These are phyloP conservation scores for Phytophthora pluvialis DNA, from an alignment of 352 stramenopile species.

Conservation along the genomic window DNA sequence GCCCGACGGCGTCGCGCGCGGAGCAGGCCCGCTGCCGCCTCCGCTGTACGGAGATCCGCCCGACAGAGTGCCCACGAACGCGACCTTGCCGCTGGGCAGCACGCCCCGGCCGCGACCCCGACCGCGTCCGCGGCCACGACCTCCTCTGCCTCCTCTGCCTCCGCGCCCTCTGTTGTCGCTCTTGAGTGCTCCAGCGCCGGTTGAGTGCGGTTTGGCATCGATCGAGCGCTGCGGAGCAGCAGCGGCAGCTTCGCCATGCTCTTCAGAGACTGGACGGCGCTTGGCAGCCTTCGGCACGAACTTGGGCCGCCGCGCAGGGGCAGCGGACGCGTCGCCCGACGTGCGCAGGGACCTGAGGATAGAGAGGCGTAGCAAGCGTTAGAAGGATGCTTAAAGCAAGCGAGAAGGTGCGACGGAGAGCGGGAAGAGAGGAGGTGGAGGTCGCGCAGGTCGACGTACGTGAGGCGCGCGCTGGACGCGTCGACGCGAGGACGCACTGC, in stretches of 20 bases:
- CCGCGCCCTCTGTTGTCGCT: slow-evolving; percentile 43
- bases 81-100: slow-evolving; percentile 68
- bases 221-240: slow-evolving; percentile 8
- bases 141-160: slow-evolving; percentile 45
- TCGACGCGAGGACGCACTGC: slow-evolving; percentile 71
- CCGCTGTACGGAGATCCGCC: slow-evolving; percentile 78
- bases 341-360: slow-evolving; percentile 62
- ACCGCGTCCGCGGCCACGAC: slow-evolving; percentile 51
- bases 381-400: background rate
- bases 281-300: slow-evolving; percentile 82
- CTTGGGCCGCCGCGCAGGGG: slow-evolving; percentile 65
- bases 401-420: background rate
- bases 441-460: slow-evolving; percentile 39
- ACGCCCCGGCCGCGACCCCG: slow-evolving; percentile 56
- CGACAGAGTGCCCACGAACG: slow-evolving; percentile 85
- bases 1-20: slow-evolving; percentile 30
- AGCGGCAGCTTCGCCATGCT: slow-evolving; percentile 12
- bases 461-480: slow-evolving; percentile 68
- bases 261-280: slow-evolving; percentile 49
- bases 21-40: slow-evolving; percentile 41
- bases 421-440: background rate
- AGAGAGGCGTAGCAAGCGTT: slow-evolving; percentile 12
- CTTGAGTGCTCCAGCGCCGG: slow-evolving; percentile 28
- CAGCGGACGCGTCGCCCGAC: slow-evolving; percentile 36
- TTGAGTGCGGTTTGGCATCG: slow-evolving; percentile 33